A percentile compares a stretch with the other conserved stretches of the same genome.
These are phyloP conservation scores for Veloboletus limbatus DNA, from an alignment of 1,284 basidiomycete genomes.

Conservation along the genomic window DNA sequence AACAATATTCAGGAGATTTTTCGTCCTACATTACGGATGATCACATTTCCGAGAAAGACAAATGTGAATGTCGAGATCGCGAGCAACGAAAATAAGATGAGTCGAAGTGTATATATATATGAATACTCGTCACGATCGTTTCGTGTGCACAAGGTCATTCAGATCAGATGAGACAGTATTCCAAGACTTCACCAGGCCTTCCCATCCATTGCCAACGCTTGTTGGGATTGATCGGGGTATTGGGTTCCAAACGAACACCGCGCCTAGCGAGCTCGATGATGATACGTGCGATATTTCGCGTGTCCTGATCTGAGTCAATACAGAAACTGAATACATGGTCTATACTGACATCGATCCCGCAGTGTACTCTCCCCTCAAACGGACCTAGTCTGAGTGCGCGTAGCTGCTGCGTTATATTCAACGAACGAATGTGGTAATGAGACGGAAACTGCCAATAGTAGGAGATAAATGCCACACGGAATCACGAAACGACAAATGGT, in stretches of 20 bases:
- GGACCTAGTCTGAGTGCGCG: constrained; percentile 53
- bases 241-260: constrained; percentile 67
- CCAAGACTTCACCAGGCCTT: constrained; percentile 60
- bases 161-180: constrained; percentile 38
- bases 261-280: constrained; percentile 69
- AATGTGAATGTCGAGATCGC: not conserved
- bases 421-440: constrained; percentile 32
- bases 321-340: constrained; percentile 7
- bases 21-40: not conserved
- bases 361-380: constrained; percentile 82
- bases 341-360: constrained; percentile 80
- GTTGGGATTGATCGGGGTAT: constrained; percentile 65
- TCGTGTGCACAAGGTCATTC: not conserved
- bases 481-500: constrained; percentile 4
- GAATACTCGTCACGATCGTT: constrained; percentile 1
- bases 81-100: not conserved
- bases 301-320: constrained; percentile 55
- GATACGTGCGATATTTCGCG: constrained; percentile 81
- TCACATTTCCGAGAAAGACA: constrained; percentile 6
- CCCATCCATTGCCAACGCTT: constrained; percentile 84
- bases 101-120: constrained; percentile 1
- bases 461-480: constrained; percentile 19
- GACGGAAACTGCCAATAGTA: constrained; percentile 13
- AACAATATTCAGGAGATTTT: not conserved
- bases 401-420: constrained; percentile 66